phyloP scores from a whole-genome alignment of 169 alveolate species.

The Cryptosporidium sp. region DNA sequence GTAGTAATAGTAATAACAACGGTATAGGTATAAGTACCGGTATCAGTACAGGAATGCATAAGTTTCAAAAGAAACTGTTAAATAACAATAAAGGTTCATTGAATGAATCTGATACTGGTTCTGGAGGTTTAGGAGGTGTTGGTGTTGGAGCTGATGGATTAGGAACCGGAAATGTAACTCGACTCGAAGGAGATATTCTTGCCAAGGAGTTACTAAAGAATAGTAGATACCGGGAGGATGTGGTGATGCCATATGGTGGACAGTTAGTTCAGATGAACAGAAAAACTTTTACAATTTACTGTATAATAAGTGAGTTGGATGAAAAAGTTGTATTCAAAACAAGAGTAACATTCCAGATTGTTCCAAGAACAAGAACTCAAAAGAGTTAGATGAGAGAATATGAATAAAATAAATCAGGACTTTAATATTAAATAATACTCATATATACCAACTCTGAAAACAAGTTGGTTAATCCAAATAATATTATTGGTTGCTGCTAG shows the following conservation, averaged over 20 bases:
- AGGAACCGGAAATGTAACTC: too few relatives aligned
- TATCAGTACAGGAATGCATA: neutral
- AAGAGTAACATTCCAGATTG: constrained; percentile 51
- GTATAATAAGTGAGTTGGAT: constrained; percentile 15
- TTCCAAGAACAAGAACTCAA: constrained; percentile 37
- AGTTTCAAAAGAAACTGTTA: neutral
- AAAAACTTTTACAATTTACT: constrained; percentile 32
- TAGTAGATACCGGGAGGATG: neutral
- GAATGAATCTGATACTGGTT: neutral
- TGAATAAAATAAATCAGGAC: neutral
- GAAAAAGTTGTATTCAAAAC: constrained; percentile 41
- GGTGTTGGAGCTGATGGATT: neutral
- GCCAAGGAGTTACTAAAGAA: constrained; percentile 2
- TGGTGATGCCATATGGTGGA: neutral
- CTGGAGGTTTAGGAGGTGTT: neutral
- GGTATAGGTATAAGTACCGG: neutral
- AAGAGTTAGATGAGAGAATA: neutral
- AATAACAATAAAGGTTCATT: neutral
- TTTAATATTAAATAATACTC: constrained; percentile 2
- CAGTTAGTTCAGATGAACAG: constrained; percentile 54
- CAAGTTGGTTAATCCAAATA: constrained; percentile 25
- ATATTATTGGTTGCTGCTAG: neutral
- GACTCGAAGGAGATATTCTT: neutral
- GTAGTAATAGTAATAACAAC: neutral
- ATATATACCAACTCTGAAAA: constrained; percentile 30